Evolutionary conservation across 208 protist species (phyloP), one percentile per base, ranked within the genome.

Genomic region (Zelonia costaricensis): DNA sequence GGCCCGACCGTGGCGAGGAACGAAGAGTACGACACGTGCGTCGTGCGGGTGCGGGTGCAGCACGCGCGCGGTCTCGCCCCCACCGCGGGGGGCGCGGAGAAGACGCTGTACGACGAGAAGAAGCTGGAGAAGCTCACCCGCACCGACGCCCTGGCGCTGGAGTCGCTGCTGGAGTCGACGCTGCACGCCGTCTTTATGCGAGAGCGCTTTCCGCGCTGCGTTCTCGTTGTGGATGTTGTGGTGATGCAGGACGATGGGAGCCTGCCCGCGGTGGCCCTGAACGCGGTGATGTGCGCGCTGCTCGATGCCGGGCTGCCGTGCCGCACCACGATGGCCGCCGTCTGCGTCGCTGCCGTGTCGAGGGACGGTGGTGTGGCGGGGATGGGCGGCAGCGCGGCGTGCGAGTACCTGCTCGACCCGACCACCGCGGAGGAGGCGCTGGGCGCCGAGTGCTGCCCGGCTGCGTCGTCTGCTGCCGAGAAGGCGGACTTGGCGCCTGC

Each of bases 251-350:
- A 95, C 49, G 93, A 92, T 36, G 93, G 93, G 13, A 62, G 79
- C 9, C 64, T 95, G 8, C 49, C 75, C 5, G 73, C 88, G 5
- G 84, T 90, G 0, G 80, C 74, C 16, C 44, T 92, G 35, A 96
- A 97, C 62, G 88, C 78, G n/a, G 49, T 86, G 16, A 91, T 94
- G 86, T 76, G 76, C 42, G 88, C 90, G 36, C 52, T 95, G n/a
- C 65, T 96, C 10, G 88, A 96, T 23, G 87, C 84, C 35, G 90
- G 90, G 10, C 52, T 94, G 38, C 79, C 89, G 45, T 91, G 91
- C 54, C 84, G 82, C 27, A 93, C 82, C 8, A 92, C 84, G n/a
- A 67, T 92, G 43, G 88, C 88, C 0, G 91, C 91, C 1, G 80
- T 92, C 4, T 74, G 56, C 25, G 56, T 94, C 6, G 66, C 74